Conservation (phyloP, 768 basidiomycete genomes). For the Mycena chlorophos region DNA sequence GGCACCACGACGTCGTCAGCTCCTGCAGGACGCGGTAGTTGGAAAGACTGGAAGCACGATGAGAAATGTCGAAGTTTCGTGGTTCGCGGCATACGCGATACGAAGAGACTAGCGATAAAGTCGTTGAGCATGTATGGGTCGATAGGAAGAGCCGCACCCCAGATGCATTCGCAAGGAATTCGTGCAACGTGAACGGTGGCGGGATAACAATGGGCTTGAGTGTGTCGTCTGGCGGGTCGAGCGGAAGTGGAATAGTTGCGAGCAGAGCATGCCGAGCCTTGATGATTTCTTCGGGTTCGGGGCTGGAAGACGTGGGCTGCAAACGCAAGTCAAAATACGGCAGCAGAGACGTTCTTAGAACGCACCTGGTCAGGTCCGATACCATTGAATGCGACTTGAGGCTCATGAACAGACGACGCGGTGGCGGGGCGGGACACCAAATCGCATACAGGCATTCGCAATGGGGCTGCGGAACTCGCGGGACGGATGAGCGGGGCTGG, state of each 20-base stretch:
- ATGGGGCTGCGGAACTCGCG: constrained; percentile 7
- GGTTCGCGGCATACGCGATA: constrained; percentile 43
- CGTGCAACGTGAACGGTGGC: constrained; percentile 61
- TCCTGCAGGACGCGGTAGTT: constrained; percentile 70
- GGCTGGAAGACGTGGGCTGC: background rate
- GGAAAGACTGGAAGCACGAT: constrained; percentile 51
- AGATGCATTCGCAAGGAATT: constrained; percentile 60
- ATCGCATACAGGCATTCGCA: constrained; percentile 10
- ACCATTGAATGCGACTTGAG: background rate
- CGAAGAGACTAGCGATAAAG: constrained; percentile 47
- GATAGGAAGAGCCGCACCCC: too few relatives aligned
- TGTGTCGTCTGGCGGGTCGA: constrained; percentile 61
- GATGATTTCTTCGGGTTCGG: constrained; percentile 46
- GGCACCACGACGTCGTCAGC: constrained; percentile 73
- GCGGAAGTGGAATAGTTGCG: constrained; percentile 62
- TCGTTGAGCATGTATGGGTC: constrained; percentile 3
- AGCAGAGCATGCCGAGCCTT: constrained; percentile 57
- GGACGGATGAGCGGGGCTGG: constrained; percentile 14
- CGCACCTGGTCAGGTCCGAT: background rate
- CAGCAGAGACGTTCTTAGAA: background rate
- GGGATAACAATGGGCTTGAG: constrained; percentile 72
- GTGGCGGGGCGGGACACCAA: background rate
- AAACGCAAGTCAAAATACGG: background rate
- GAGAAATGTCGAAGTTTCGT: background rate
- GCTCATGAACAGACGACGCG: background rate